These are phyloP conservation scores for Lactarius sanguifluus DNA, from an alignment of 768 basidiomycete genomes.

Conservation along the genomic window DNA sequence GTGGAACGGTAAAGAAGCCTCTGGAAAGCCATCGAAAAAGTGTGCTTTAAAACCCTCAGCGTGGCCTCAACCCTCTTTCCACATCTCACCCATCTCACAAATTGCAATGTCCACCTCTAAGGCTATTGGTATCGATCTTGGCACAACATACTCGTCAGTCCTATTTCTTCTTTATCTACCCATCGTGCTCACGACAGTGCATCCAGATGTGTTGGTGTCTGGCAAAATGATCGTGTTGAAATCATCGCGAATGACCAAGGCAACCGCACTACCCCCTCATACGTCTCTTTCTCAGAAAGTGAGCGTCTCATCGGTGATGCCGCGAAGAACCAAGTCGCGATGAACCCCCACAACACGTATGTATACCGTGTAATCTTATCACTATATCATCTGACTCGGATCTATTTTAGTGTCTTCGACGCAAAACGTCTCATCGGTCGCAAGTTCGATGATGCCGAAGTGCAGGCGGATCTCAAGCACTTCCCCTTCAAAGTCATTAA, in stretches of 20 bases:
- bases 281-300: slow-evolving; percentile 90
- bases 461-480: slow-evolving; percentile 81
- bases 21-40: slow-evolving; percentile 35
- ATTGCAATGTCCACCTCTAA: slow-evolving; percentile 42
- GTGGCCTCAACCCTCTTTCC: slow-evolving; percentile 19
- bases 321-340: slow-evolving; percentile 97
- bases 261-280: slow-evolving; percentile 94
- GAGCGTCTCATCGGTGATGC: slow-evolving; percentile 99
- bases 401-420: slow-evolving; percentile 76
- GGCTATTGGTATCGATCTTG: slow-evolving; percentile 88
- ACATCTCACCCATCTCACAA: slow-evolving; percentile 24
- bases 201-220: slow-evolving; percentile 90
- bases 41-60: slow-evolving; percentile 31
- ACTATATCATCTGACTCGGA: slow-evolving; percentile 29
- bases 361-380: slow-evolving; percentile 28
- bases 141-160: slow-evolving; percentile 89
- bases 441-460: slow-evolving; percentile 83
- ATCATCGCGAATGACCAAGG: slow-evolving; percentile 97
- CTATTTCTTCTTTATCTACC: not conserved
- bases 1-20: slow-evolving; percentile 31
- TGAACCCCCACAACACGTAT: slow-evolving; percentile 94
- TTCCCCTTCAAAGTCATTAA: slow-evolving; percentile 92
- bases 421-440: slow-evolving; percentile 98
- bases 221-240: slow-evolving; percentile 99
- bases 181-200: slow-evolving; percentile 19